phyloP scores from a whole-genome alignment of 768 basidiomycete species.

The Tulasnella calospora region DNA sequence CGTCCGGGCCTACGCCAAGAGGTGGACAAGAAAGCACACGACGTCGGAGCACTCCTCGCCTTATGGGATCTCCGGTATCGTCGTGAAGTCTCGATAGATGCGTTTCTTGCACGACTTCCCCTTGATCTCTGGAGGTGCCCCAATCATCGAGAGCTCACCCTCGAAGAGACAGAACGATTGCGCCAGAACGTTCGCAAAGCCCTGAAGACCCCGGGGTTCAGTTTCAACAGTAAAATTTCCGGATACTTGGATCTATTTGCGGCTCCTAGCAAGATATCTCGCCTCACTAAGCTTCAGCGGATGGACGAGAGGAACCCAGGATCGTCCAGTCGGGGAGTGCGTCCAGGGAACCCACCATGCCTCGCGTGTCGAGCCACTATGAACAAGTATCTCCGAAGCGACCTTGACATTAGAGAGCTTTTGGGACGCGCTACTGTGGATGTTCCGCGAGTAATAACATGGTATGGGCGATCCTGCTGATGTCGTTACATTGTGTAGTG shows the following conservation, averaged over 20 bases:
- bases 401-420: no score
- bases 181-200: not conserved
- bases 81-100: not conserved
- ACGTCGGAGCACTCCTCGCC: not conserved
- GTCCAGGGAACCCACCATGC: no score
- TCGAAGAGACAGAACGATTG: not conserved
- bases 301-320: no score
- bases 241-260: not conserved
- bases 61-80: conserved; percentile 6
- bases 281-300: no score
- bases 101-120: not conserved
- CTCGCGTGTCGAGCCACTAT: no score
- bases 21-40: not conserved
- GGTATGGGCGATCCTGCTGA: no score
- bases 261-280: not conserved
- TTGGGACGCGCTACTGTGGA: no score
- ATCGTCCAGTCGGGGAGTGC: no score
- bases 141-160: not conserved
- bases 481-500: no score
- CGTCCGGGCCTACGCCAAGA: not conserved
- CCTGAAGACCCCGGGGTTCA: not conserved
- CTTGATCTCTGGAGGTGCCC: not conserved
- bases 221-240: not conserved
- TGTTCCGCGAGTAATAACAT: no score
- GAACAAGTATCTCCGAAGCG: no score